Percentiles rank a stretch among this genome's conserved stretches.
phyloP scores from a whole-genome alignment of 164 flowering plant species.

The Platanus orientalis region DNA sequence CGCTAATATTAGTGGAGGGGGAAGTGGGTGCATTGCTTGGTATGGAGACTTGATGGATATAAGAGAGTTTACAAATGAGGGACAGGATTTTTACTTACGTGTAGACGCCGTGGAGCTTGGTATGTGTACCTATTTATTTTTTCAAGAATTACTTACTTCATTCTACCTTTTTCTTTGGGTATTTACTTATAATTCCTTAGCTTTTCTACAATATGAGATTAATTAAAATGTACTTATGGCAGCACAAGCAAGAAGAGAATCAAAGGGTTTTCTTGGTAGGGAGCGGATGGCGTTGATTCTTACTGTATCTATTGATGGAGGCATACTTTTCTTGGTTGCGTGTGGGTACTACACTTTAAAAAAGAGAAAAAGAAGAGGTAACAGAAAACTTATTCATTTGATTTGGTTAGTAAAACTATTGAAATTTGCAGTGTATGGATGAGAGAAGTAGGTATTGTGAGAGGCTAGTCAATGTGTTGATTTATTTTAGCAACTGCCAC shows the following conservation, averaged over 20 bases:
- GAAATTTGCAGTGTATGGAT: too few relatives aligned
- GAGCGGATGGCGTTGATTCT: neutral
- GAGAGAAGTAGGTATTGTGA: too few relatives aligned
- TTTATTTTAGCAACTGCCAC: too few relatives aligned
- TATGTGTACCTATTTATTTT: neutral
- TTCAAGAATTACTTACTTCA: too few relatives aligned
- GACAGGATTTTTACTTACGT: constrained; percentile 27
- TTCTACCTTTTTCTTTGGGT: too few relatives aligned
- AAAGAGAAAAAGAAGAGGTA: neutral
- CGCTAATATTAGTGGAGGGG: constrained; percentile 6
- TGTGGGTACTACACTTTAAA: neutral
- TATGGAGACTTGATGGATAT: constrained; percentile 24
- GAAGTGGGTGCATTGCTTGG: constrained; percentile 31
- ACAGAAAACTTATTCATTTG: too few relatives aligned
- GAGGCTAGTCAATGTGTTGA: too few relatives aligned
- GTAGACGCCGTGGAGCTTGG: constrained; percentile 22
- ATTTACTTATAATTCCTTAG: too few relatives aligned
- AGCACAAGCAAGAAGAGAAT: neutral
- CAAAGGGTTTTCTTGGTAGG: neutral
- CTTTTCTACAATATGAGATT: neutral
- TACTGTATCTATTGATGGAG: neutral
- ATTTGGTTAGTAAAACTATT: too few relatives aligned
- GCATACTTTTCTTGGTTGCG: neutral
- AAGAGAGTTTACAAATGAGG: constrained; percentile 10
- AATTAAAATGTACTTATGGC: neutral